Percentiles rank a stretch among this genome's conserved stretches.
Evolutionary conservation across 2,329 filamentous ascomycete species (phyloP).

Genomic region (Raffaelea ambrosiae): DNA sequence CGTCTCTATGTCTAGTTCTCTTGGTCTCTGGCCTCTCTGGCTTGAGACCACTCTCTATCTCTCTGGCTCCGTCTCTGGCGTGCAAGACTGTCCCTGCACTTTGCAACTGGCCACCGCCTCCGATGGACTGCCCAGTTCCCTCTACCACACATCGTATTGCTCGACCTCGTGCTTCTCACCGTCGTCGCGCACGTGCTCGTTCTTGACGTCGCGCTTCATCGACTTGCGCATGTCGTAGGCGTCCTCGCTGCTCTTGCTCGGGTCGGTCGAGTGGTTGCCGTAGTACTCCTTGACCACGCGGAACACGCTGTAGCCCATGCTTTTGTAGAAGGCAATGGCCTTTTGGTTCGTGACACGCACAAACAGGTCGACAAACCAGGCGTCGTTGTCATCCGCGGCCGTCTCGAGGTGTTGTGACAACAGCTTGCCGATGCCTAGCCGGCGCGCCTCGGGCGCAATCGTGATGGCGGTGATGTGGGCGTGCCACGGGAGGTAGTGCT

Average conservation of each 20-base stretch:
- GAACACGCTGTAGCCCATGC: slow-evolving; percentile 87
- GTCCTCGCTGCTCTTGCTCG: slow-evolving; percentile 62
- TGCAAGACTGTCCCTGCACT: no score
- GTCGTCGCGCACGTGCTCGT: slow-evolving; percentile 68
- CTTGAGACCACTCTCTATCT: no score
- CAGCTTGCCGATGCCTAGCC: slow-evolving; percentile 78
- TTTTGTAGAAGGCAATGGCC: slow-evolving; percentile 82
- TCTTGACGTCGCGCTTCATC: slow-evolving; percentile 68
- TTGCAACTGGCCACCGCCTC: no score
- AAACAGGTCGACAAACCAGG: slow-evolving; percentile 95
- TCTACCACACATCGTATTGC: slow-evolving; percentile 79
- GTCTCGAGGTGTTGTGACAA: slow-evolving; percentile 74
- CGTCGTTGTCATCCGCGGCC: slow-evolving; percentile 71
- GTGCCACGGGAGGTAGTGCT: slow-evolving; percentile 98
- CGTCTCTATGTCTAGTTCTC: no score
- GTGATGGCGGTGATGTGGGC: slow-evolving; percentile 95
- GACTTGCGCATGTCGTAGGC: slow-evolving; percentile 97
- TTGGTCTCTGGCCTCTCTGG: no score
- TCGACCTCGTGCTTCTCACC: slow-evolving; percentile 71
- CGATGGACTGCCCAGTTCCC: no score
- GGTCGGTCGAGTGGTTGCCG: slow-evolving; percentile 66
- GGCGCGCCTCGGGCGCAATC: slow-evolving; percentile 75
- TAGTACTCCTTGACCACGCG: slow-evolving; percentile 88
- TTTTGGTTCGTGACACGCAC: slow-evolving; percentile 81
- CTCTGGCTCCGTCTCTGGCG: no score